Percentiles rank a stretch among this genome's conserved stretches.
Conservation (phyloP, 768 basidiomycete species). For the Agaricus subrufescens region DNA sequence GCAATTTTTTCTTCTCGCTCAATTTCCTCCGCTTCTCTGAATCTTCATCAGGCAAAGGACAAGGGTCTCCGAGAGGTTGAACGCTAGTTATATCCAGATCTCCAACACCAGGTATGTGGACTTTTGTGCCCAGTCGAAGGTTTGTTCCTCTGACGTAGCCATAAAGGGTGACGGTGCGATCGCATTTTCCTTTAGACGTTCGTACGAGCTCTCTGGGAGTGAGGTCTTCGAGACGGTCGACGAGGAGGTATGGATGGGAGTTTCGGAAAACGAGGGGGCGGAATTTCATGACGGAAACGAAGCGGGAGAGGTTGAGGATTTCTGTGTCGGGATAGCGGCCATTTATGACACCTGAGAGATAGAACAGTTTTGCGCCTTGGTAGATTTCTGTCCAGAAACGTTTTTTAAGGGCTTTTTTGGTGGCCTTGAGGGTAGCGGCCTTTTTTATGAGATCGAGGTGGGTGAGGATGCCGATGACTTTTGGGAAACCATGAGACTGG, state of each 20-base stretch:
- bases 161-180: conserved; percentile 90
- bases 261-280: conserved; percentile 96
- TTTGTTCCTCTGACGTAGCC: conserved; percentile 94
- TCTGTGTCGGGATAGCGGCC: conserved; percentile 97
- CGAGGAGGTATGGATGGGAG: conserved; percentile 89
- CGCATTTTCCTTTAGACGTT: conserved; percentile 78
- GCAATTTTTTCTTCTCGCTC: conserved; percentile 89
- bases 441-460: conserved; percentile 98
- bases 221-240: conserved; percentile 92
- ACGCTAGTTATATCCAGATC: conserved; percentile 78
- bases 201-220: conserved; percentile 85
- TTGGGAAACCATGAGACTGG: conserved; percentile 96
- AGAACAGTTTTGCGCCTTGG: conserved; percentile 97
- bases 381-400: conserved; percentile 99
- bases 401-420: conserved; percentile 93
- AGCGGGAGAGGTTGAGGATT: conserved; percentile 92
- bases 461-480: conserved; percentile 93
- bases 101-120: conserved; percentile 94
- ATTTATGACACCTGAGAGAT: conserved; percentile 93
- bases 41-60: conserved; percentile 87
- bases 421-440: conserved; percentile 74
- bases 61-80: conserved; percentile 83
- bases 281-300: conserved; percentile 98
- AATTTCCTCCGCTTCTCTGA: conserved; percentile 89
- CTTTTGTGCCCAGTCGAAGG: conserved; percentile 64